Conservation (phyloP, 2,329 filamentous ascomycete species). For the Raffaelea arxii region DNA sequence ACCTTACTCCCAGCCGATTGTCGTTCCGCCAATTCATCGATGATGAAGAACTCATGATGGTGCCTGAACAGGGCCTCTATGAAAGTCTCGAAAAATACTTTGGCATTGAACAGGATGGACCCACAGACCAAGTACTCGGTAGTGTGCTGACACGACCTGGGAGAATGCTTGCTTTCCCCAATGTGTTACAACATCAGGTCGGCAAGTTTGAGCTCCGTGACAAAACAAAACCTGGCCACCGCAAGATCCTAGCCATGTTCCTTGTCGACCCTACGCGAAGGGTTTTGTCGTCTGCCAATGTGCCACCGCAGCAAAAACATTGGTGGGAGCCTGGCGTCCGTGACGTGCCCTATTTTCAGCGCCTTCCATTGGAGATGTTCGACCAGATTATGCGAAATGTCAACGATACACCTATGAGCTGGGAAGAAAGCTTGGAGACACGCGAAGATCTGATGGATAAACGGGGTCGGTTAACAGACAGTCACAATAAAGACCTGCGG, state of each 20-base stretch:
- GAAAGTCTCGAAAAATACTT: slow-evolving; percentile 12
- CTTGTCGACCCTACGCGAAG: slow-evolving; percentile 45
- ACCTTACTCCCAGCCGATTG: slow-evolving; percentile 34
- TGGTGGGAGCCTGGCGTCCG: slow-evolving; percentile 21
- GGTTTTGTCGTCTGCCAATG: slow-evolving; percentile 34
- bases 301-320: slow-evolving; percentile 27
- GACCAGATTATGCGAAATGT: slow-evolving; percentile 15
- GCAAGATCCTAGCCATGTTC: slow-evolving; percentile 47
- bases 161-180: slow-evolving; percentile 34
- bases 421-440: slow-evolving; percentile 14
- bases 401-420: slow-evolving; percentile 16
- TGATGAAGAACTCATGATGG: slow-evolving; percentile 4
- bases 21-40: slow-evolving; percentile 26
- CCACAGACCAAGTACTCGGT: slow-evolving; percentile 30
- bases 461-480: slow-evolving; percentile 7
- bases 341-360: not conserved
- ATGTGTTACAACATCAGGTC: slow-evolving; percentile 37
- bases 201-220: slow-evolving; percentile 40
- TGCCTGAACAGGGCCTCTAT: slow-evolving; percentile 7
- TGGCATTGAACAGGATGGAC: slow-evolving; percentile 13
- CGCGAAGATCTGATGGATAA: slow-evolving; percentile 15
- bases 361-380: slow-evolving; percentile 18
- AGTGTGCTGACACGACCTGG: slow-evolving; percentile 28
- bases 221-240: slow-evolving; percentile 39
- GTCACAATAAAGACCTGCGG: not conserved